Percentiles rank a stretch among this genome's conserved stretches.
phyloP scores from a whole-genome alignment of 768 basidiomycete species.

The Boletus edulis region DNA sequence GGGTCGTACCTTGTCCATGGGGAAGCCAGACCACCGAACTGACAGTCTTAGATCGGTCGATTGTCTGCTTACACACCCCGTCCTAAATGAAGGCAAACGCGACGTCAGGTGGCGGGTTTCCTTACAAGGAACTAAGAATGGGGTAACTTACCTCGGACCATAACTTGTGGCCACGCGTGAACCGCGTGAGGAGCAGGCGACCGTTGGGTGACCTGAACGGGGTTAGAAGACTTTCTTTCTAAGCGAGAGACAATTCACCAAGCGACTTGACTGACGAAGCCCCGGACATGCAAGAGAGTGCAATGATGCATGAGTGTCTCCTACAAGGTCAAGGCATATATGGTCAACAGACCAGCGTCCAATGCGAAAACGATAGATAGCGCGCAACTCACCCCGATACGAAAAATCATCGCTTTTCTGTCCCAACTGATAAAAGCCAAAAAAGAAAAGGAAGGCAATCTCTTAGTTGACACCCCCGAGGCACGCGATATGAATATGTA shows the following conservation, averaged over 20 bases:
- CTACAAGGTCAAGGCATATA: conserved; percentile 22
- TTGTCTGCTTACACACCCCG: conserved; percentile 48
- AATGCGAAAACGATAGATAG: not conserved
- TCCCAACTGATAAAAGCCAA: conserved; percentile 39
- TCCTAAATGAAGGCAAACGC: conserved; percentile 30
- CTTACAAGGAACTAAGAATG: too few relatives aligned
- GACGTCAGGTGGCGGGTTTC: not conserved
- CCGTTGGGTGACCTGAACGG: conserved; percentile 46
- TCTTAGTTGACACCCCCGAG: not conserved
- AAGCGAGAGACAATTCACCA: conserved; percentile 32
- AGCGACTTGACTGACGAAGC: conserved; percentile 54
- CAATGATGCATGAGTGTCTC: conserved; percentile 42
- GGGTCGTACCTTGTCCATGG: conserved; percentile 38
- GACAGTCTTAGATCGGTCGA: conserved; percentile 43
- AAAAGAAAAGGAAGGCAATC: not conserved
- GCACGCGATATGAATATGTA: not conserved
- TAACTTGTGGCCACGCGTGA: conserved; percentile 46
- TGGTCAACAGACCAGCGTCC: not conserved
- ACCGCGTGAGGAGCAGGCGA: conserved; percentile 43
- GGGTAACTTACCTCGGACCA: conserved; percentile 43
- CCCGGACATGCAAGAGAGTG: conserved; percentile 46
- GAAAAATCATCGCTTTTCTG: conserved; percentile 46
- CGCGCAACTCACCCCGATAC: conserved; percentile 37
- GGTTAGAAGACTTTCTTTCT: not conserved
- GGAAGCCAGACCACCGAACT: conserved; percentile 52